A percentile compares a stretch with the other conserved stretches of the same genome.
These are phyloP conservation scores for Trichophaea hybrida DNA, from an alignment of 2,329 filamentous ascomycete species.

Conservation along the genomic window DNA sequence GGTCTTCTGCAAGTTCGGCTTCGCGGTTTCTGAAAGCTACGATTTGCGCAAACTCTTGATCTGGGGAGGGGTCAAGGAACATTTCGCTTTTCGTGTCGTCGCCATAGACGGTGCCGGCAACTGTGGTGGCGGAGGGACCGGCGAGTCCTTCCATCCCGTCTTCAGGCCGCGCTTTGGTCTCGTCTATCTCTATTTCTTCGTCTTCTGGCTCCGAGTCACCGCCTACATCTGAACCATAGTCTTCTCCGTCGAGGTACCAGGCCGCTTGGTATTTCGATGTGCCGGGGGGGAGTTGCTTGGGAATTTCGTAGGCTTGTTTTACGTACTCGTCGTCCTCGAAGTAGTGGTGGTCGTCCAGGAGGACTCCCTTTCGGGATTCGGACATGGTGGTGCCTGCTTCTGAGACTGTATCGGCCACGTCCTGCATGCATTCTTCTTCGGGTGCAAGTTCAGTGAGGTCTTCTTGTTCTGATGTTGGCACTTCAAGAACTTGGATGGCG, in stretches of 20 bases:
- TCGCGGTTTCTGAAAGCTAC: constrained; percentile 65
- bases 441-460: constrained; percentile 72
- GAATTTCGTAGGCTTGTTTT: constrained; percentile 42
- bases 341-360: constrained; percentile 94
- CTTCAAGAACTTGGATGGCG: constrained; percentile 54
- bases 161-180: constrained; percentile 52
- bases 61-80: constrained; percentile 63
- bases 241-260: constrained; percentile 67
- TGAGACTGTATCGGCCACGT: constrained; percentile 43
- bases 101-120: constrained; percentile 58
- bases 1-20: constrained; percentile 72
- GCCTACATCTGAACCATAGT: constrained; percentile 70
- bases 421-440: constrained; percentile 76
- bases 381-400: constrained; percentile 39
- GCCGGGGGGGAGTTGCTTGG: constrained; percentile 70
- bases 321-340: constrained; percentile 65
- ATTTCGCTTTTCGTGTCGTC: constrained; percentile 71
- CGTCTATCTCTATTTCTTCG: constrained; percentile 25
- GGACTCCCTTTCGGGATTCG: constrained; percentile 53
- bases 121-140: constrained; percentile 57
- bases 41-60: constrained; percentile 55
- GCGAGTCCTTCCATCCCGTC: constrained; percentile 65
- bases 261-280: constrained; percentile 90
- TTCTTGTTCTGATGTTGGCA: constrained; percentile 65
- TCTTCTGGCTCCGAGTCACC: constrained; percentile 50